Conservation (phyloP, 768 basidiomycete genomes). For the Fomitopsis serialis region DNA sequence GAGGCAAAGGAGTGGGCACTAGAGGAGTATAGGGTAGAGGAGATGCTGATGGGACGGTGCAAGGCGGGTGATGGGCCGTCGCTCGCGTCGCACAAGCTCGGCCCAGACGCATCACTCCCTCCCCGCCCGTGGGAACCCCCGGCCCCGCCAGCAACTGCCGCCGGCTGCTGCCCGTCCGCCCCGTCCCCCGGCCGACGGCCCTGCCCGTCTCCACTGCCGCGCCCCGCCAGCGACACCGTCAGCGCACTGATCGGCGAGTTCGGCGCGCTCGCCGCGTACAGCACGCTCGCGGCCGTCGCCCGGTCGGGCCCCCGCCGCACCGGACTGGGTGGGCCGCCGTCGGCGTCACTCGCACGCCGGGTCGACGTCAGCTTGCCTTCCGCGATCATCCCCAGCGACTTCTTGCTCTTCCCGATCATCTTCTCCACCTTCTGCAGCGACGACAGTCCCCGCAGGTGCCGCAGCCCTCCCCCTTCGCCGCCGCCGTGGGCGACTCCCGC, state of each 20-base stretch:
- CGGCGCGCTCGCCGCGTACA: slow-evolving; percentile 11
- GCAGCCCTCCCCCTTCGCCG: background rate
- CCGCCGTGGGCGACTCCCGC: slow-evolving; percentile 1
- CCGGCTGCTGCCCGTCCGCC: background rate
- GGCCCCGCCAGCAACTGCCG: background rate
- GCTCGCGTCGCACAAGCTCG: no score
- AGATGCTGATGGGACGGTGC: slow-evolving; percentile 38
- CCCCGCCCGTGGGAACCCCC: slow-evolving; percentile 12
- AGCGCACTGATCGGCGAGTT: slow-evolving; percentile 12
- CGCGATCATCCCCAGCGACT: slow-evolving; percentile 25
- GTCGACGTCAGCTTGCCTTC: slow-evolving; percentile 7
- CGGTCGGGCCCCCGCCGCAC: slow-evolving; percentile 1
- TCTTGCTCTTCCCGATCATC: slow-evolving; percentile 26
- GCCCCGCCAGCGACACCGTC: background rate
- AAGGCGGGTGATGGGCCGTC: slow-evolving; percentile 14
- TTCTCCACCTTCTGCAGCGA: slow-evolving; percentile 29
- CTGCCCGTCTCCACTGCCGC: background rate
- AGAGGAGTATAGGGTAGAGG: slow-evolving; percentile 33
- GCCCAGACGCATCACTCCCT: slow-evolving; percentile 8
- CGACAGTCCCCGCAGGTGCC: slow-evolving; percentile 18
- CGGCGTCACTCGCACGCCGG: slow-evolving; percentile 17
- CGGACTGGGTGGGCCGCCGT: no score
- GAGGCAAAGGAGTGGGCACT: slow-evolving; percentile 20
- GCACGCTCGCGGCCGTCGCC: background rate
- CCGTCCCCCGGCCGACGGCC: background rate